Evolutionary conservation across 441 rosid genomes (phyloP), one percentile per base, ranked within the genome.

Genomic region (Brassica hybrid): DNA sequence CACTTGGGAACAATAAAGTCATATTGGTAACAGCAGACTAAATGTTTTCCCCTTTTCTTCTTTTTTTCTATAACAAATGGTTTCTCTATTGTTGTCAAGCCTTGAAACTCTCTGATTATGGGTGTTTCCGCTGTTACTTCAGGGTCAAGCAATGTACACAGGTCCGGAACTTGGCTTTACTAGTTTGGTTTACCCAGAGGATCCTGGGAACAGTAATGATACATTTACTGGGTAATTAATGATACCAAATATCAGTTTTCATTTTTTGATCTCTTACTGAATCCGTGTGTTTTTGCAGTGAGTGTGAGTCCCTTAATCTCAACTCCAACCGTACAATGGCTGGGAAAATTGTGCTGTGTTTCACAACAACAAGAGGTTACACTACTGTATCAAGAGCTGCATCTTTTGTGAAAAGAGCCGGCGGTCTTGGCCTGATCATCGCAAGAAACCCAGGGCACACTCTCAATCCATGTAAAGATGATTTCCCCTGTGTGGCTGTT

Each of bases 91-190:
- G 61, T 57, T 57, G 6, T 9, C 61, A 57, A 57, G 27, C 12
- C 61, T 3, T 3, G 59, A 19, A 57, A 57, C 61, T 18, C 27
- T 18, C 61, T 56, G 60, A 52, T 18, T 17, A 56, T 45, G 52
- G 0, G 14, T 41, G 11, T 41, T 11, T 41, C 48, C 50, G 50
- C 52, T 48, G 59, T 54, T 56, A 56, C 34, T 5, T 5, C 45
- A 86, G 87, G 89, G 89, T 73, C 85, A 84, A 78, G 82, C 77
- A 60, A 64, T 83, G 71, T 86, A 74, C 76, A 61, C 76, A 0
- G 86, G 87, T 67, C 71, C 69, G n/a, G 83, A 81, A 52, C 76
- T 81, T n/a, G 76, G 74, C 10, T 83, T 79, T 57, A 70, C 86
- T 1, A 72, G 80, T 17, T 76, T 86, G 76, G 73, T 83, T 36